phyloP scores from a whole-genome alignment of 2,329 filamentous ascomycete genomes.

The Fusarium guadeloupense region DNA sequence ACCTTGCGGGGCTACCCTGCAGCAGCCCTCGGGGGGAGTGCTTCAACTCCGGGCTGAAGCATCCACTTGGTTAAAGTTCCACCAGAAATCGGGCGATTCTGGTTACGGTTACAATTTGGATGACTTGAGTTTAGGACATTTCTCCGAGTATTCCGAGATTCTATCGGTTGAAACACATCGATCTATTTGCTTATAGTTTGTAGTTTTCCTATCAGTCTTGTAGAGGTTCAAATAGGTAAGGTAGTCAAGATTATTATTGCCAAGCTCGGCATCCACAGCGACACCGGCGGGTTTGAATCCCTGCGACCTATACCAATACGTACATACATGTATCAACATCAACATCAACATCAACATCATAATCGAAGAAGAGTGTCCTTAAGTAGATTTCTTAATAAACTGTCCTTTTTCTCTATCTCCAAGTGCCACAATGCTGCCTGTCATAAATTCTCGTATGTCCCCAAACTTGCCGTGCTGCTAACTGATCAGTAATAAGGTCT shows the following conservation, averaged over 20 bases:
- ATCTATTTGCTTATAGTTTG: too few species aligned
- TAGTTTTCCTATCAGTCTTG: not conserved
- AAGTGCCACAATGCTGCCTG: not conserved
- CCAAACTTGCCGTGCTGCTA: not conserved
- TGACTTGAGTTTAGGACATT: not conserved
- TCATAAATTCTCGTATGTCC: not conserved
- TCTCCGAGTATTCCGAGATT: constrained; percentile 8
- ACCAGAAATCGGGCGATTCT: constrained; percentile 8
- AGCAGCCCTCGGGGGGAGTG: constrained; percentile 24
- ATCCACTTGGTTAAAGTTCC: constrained; percentile 13
- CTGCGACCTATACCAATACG: not conserved
- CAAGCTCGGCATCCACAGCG: not conserved
- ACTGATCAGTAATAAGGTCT: not conserved
- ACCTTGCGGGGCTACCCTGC: constrained; percentile 10
- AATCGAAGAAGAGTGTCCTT: not conserved
- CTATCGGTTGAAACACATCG: rapidly evolving
- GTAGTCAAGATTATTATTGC: not conserved
- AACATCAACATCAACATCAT: not conserved
- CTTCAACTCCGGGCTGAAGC: constrained; percentile 28
- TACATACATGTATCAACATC: not conserved
- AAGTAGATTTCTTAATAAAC: not conserved
- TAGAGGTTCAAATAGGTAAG: not conserved
- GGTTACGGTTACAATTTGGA: not conserved
- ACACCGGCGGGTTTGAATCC: constrained; percentile 7
- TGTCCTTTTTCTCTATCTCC: not conserved